Conservation (phyloP, 2,329 filamentous ascomycete species). For the Clarireedia sp. region DNA sequence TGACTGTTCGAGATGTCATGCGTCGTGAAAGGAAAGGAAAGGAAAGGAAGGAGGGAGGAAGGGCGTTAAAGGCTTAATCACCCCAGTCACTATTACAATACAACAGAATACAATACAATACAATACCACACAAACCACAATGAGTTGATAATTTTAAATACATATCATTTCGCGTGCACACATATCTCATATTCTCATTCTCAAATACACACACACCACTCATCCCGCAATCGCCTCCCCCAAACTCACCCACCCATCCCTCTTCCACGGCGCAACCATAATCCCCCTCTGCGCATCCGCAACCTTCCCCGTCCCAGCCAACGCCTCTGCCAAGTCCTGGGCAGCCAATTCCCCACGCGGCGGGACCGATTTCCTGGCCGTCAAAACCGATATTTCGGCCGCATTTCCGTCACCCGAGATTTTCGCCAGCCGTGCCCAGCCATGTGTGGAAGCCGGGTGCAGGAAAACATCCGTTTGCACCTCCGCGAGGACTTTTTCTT, state of each 20-base stretch:
- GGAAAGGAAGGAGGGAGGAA: too few relatives aligned
- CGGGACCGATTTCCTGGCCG: conserved; percentile 67
- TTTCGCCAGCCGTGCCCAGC: conserved; percentile 70
- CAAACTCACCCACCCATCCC: conserved; percentile 24
- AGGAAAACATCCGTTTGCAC: conserved; percentile 73
- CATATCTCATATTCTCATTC: not conserved
- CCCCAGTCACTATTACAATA: too few relatives aligned
- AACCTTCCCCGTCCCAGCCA: conserved; percentile 62
- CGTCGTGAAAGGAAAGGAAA: too few relatives aligned
- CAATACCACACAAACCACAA: too few relatives aligned
- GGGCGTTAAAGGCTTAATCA: too few relatives aligned
- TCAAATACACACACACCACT: not conserved
- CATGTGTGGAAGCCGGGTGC: conserved; percentile 67
- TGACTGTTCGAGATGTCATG: too few relatives aligned
- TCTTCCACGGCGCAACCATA: conserved; percentile 71
- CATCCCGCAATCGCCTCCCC: conserved; percentile 5
- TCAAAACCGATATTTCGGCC: conserved; percentile 75
- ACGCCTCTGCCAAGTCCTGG: conserved; percentile 62
- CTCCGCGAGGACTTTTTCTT: conserved; percentile 51
- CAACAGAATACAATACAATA: too few relatives aligned
- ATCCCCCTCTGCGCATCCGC: conserved; percentile 71
- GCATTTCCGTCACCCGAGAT: conserved; percentile 42
- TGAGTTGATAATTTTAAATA: too few relatives aligned
- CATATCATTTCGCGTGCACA: too few relatives aligned
- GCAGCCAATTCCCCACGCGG: conserved; percentile 62